Percentiles rank a stretch among this genome's conserved stretches.
phyloP scores from a whole-genome alignment of 2,329 filamentous ascomycete species.

The Neophaeococcomyces aloes region DNA sequence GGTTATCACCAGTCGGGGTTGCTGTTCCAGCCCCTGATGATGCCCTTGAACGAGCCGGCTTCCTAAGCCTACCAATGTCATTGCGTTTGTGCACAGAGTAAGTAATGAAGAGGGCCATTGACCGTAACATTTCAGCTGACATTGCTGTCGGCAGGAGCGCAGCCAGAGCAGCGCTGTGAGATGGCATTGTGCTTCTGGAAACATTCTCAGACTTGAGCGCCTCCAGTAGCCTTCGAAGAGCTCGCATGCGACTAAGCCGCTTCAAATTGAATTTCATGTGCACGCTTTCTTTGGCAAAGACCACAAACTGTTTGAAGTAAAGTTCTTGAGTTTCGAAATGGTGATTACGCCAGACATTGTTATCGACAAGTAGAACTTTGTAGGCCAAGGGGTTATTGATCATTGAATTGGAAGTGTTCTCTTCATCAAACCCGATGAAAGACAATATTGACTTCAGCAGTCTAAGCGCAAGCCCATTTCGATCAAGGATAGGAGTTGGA shows the following conservation, averaged over 20 bases:
- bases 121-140: conserved; percentile 73
- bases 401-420: conserved; percentile 73
- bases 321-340: conserved; percentile 67
- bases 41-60: conserved; percentile 22
- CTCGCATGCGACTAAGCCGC: conserved; percentile 77
- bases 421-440: conserved; percentile 80
- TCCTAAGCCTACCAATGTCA: conserved; percentile 36
- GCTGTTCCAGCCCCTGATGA: conserved; percentile 21
- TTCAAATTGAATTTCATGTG: conserved; percentile 86
- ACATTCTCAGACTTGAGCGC: conserved; percentile 79
- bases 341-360: conserved; percentile 83
- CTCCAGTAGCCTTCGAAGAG: conserved; percentile 81
- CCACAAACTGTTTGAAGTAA: conserved; percentile 86
- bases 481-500: conserved; percentile 33
- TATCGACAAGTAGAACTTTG: conserved; percentile 78
- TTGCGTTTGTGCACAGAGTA: conserved; percentile 68
- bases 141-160: conserved; percentile 70
- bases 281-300: conserved; percentile 81
- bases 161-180: conserved; percentile 70
- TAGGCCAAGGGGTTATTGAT: conserved; percentile 95
- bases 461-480: conserved; percentile 44
- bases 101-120: conserved; percentile 82
- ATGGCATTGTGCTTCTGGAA: conserved; percentile 57
- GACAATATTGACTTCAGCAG: conserved; percentile 67
- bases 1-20: conserved; percentile 23